A percentile compares a stretch with the other conserved stretches of the same genome.
phyloP scores from a whole-genome alignment of 2,329 filamentous ascomycete genomes.

The Trichothecium sympodiale region DNA sequence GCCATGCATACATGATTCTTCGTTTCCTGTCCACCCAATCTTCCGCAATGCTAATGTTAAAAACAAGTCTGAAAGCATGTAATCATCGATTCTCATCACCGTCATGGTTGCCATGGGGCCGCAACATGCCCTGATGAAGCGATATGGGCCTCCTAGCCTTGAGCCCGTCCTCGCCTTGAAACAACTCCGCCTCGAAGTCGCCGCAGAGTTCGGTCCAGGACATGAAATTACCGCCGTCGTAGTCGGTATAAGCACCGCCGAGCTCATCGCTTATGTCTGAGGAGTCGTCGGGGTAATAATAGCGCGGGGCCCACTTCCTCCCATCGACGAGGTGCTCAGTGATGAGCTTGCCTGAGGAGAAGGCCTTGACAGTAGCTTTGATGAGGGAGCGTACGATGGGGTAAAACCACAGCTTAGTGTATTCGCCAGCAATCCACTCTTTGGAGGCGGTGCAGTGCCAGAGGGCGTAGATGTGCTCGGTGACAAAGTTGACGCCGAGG shows the following conservation, averaged over 20 bases:
- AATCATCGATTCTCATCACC: too few relatives aligned
- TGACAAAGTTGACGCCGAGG: constrained; percentile 25
- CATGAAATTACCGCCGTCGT: constrained; percentile 14
- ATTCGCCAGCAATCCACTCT: constrained; percentile 18
- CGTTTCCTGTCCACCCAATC: too few relatives aligned
- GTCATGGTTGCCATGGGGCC: not conserved
- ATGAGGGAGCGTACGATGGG: constrained; percentile 20
- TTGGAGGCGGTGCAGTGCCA: constrained; percentile 29
- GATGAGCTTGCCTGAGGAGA: constrained; percentile 12
- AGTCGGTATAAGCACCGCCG: constrained; percentile 11
- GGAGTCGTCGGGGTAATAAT: constrained; percentile 5
- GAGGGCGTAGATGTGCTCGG: constrained; percentile 22
- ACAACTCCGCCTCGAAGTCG: constrained; percentile 11
- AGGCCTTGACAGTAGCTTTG: constrained; percentile 14
- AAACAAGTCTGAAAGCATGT: too few relatives aligned
- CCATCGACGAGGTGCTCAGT: constrained; percentile 17
- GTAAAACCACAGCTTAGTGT: constrained; percentile 25
- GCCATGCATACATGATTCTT: too few relatives aligned
- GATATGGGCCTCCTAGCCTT: not conserved
- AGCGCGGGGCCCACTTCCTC: constrained; percentile 16
- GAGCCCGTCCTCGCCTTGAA: constrained; percentile 11
- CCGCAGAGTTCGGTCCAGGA: constrained; percentile 16
- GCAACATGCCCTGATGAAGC: not conserved
- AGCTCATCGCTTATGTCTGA: constrained; percentile 6
- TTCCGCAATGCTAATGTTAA: too few relatives aligned